Evolutionary conservation across 2,329 filamentous ascomycete genomes (phyloP).

Genomic region (Akanthomyces lecanii): DNA sequence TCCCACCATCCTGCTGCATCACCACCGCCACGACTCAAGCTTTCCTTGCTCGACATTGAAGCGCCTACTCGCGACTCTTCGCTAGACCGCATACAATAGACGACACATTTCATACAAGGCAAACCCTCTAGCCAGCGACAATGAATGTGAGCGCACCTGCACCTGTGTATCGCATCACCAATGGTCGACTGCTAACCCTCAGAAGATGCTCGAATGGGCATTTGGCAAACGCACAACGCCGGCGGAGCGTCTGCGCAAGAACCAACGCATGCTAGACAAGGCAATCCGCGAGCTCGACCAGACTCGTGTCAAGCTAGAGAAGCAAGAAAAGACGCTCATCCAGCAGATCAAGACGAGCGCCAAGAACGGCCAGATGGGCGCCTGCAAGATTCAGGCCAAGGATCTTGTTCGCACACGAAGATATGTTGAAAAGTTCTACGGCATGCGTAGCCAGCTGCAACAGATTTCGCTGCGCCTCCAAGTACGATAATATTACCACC

Average conservation of each 20-base stretch:
- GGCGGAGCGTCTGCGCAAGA: conserved; percentile 83
- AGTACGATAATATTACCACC: conserved; percentile 43
- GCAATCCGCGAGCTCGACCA: conserved; percentile 94
- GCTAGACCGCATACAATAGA: background rate
- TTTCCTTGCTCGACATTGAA: conserved; percentile 6
- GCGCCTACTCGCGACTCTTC: background rate
- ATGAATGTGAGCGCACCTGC: conserved; percentile 52
- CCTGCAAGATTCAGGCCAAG: conserved; percentile 96
- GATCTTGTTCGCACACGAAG: conserved; percentile 89
- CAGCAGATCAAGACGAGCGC: conserved; percentile 97
- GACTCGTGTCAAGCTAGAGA: conserved; percentile 91
- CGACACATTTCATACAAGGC: background rate
- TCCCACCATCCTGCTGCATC: conserved; percentile 4
- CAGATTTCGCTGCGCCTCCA: conserved; percentile 93
- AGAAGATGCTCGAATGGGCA: conserved; percentile 93
- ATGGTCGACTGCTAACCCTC: conserved; percentile 17
- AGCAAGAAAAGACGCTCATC: conserved; percentile 96
- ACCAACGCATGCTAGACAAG: conserved; percentile 95
- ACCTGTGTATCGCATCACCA: conserved; percentile 15
- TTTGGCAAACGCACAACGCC: conserved; percentile 99
- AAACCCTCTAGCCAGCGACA: conserved; percentile 20
- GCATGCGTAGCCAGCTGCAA: conserved; percentile 95
- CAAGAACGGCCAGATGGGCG: conserved; percentile 97
- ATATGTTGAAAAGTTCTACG: conserved; percentile 97
- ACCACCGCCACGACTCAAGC: background rate